Percentiles rank a stretch among this genome's conserved stretches.
phyloP scores from a whole-genome alignment of 2,329 filamentous ascomycete species.

The Penicillium sp. region DNA sequence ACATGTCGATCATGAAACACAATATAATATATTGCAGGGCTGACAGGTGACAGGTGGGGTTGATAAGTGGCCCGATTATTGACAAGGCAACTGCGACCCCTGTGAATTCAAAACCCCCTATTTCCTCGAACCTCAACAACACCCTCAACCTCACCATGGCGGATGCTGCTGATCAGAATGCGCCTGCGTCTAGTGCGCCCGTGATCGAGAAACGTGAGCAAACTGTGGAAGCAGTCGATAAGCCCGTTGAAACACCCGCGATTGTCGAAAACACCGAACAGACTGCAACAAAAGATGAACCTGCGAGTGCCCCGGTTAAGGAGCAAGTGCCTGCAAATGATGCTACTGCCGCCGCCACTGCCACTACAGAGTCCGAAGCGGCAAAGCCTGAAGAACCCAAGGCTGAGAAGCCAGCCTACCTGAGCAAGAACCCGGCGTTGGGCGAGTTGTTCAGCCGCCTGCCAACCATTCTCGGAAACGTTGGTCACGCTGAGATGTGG shows the following conservation, averaged over 20 bases:
- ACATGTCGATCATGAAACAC: conserved; percentile 5
- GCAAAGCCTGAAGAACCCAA: conserved; percentile 17
- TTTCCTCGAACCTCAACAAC: conserved; percentile 1
- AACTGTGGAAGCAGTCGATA: conserved; percentile 8
- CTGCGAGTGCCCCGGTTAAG: not conserved
- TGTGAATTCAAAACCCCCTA: conserved; percentile 11
- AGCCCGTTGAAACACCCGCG: conserved; percentile 9
- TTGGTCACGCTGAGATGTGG: conserved; percentile 71
- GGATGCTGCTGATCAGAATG: conserved; percentile 15
- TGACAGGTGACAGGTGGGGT: conserved; percentile 14
- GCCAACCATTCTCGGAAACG: conserved; percentile 48
- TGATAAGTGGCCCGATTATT: conserved; percentile 15
- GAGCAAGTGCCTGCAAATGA: not conserved
- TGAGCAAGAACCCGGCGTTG: conserved; percentile 39
- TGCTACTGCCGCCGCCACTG: conserved; percentile 4
- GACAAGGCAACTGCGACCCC: conserved; percentile 12
- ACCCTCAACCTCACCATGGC: conserved; percentile 11
- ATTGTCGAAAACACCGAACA: conserved; percentile 5
- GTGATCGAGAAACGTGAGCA: conserved; percentile 15
- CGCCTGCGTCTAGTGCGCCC: not conserved
- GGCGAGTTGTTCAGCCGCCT: conserved; percentile 52
- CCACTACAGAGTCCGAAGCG: conserved; percentile 8
- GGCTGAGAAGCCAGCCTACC: conserved; percentile 28
- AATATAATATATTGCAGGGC: not conserved
- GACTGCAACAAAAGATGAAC: conserved; percentile 2